Conservation (phyloP, 768 basidiomycete species). For the Vararia minispora region DNA sequence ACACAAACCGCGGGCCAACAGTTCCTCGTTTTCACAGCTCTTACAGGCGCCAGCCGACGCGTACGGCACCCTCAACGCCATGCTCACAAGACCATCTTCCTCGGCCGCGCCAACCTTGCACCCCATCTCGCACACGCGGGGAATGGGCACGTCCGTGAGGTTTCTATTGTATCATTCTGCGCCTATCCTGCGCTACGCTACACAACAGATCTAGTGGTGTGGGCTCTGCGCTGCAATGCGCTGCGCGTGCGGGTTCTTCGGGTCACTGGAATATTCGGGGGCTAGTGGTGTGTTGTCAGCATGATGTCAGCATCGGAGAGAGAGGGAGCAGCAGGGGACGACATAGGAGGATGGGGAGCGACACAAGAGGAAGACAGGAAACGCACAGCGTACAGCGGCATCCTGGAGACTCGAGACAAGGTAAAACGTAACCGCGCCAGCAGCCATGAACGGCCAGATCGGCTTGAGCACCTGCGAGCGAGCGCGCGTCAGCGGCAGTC, state of each 20-base stretch:
- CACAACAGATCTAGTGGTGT: constrained; percentile 23
- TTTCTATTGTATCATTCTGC: background rate
- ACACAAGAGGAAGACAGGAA: background rate
- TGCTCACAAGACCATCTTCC: too few species aligned
- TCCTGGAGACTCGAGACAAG: constrained; percentile 59
- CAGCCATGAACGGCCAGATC: constrained; percentile 72
- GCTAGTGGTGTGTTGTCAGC: constrained; percentile 28
- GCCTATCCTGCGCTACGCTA: too few species aligned
- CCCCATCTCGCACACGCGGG: too few species aligned
- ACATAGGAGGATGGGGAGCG: background rate
- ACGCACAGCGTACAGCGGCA: constrained; percentile 62
- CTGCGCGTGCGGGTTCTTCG: constrained; percentile 75
- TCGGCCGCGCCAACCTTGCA: too few species aligned
- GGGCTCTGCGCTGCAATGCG: constrained; percentile 59
- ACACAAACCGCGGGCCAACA: too few species aligned
- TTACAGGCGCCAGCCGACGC: too few species aligned
- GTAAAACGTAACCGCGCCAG: constrained; percentile 54
- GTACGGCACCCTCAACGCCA: too few species aligned
- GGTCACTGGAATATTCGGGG: constrained; percentile 57
- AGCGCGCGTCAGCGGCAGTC: constrained; percentile 13
- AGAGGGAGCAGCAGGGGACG: background rate
- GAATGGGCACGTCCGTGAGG: too few species aligned
- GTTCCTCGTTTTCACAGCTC: too few species aligned
- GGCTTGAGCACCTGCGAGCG: constrained; percentile 50
- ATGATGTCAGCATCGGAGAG: too few species aligned